These are phyloP conservation scores for Chloris gayana DNA, from an alignment of 176 grass and related monocot genomes.

Conservation along the genomic window DNA sequence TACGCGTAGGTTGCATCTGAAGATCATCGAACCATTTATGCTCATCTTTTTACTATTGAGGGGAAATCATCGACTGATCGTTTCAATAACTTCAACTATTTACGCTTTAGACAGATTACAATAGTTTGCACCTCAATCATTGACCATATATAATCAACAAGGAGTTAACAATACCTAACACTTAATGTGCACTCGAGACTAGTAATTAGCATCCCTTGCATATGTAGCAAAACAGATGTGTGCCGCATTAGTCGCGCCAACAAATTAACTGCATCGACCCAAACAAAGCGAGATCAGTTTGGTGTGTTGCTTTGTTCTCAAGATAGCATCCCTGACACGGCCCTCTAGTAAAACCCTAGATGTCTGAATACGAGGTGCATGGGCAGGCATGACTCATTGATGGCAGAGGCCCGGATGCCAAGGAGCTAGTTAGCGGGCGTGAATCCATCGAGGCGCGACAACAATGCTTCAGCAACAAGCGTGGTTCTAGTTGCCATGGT, in stretches of 20 bases:
- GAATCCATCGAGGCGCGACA: slow-evolving; percentile 38
- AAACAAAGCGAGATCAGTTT: slow-evolving; percentile 30
- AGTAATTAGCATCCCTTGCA: slow-evolving; percentile 14
- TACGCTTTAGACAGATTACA: neutral
- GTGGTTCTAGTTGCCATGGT: slow-evolving; percentile 32
- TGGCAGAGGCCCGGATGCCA: slow-evolving; percentile 30
- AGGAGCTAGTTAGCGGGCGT: neutral
- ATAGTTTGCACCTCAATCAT: slow-evolving; percentile 1
- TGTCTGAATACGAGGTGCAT: slow-evolving; percentile 47
- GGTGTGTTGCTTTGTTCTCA: slow-evolving; percentile 56
- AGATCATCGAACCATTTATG: no score
- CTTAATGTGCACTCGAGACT: neutral
- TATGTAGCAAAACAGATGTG: slow-evolving; percentile 23
- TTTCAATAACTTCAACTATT: neutral
- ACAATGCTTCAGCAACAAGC: slow-evolving; percentile 47
- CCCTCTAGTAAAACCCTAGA: slow-evolving; percentile 49
- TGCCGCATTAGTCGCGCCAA: slow-evolving; percentile 30
- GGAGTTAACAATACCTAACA: slow-evolving; percentile 36
- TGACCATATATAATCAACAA: neutral
- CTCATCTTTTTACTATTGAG: no score
- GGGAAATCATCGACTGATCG: no score
- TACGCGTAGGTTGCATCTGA: no score
- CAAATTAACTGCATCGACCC: slow-evolving; percentile 35
- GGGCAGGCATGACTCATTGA: slow-evolving; percentile 34
- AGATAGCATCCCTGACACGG: slow-evolving; percentile 44